Evolutionary conservation across 169 alveolate genomes (phyloP).

Genomic region (Toxoplasma gondii): DNA sequence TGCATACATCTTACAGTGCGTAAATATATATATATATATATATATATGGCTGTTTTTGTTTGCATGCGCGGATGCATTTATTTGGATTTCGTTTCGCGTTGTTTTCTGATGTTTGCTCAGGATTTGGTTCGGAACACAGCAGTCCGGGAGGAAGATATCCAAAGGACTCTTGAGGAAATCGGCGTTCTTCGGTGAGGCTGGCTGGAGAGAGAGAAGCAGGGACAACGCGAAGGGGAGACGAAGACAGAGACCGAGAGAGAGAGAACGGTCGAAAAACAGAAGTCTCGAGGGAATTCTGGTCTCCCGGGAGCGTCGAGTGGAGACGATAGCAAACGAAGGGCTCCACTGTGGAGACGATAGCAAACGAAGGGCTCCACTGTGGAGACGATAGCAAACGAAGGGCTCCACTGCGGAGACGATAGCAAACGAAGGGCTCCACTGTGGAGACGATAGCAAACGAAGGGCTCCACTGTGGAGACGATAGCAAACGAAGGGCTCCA

Average conservation of each 20-base stretch:
- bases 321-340: no score
- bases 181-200: constrained; percentile 66
- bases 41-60: no score
- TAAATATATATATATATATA: no score
- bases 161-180: constrained; percentile 64
- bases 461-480: background rate
- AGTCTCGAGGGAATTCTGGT: no score
- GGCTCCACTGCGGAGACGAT: background rate
- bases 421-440: background rate
- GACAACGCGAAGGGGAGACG: background rate
- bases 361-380: background rate
- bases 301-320: no score
- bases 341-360: background rate
- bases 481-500: background rate
- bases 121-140: constrained; percentile 66
- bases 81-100: no score
- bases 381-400: background rate
- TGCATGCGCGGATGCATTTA: no score
- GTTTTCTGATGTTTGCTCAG: background rate
- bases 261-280: no score
- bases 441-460: background rate
- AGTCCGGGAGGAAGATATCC: constrained; percentile 67
- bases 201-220: background rate
- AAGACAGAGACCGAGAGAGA: background rate
- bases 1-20: no score